phyloP scores from a whole-genome alignment of 2,329 filamentous ascomycete species.

The Huntiella savannae region DNA sequence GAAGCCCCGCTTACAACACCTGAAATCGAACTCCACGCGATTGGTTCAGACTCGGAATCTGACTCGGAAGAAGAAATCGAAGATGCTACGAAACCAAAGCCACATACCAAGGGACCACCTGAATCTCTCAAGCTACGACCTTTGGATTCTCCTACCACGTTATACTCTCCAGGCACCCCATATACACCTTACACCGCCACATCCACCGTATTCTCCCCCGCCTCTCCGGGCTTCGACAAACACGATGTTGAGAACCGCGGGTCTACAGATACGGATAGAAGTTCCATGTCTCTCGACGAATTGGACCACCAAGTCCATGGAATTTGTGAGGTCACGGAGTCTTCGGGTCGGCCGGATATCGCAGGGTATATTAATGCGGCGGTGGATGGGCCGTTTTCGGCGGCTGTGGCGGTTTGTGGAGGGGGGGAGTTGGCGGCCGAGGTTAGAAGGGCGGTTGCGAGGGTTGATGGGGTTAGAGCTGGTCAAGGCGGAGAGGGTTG shows the following conservation, averaged over 20 bases:
- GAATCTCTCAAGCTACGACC: conserved; percentile 9
- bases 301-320: conserved; percentile 2
- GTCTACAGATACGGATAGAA: conserved; percentile 7
- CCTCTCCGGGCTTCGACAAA: conserved; percentile 5
- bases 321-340: conserved; percentile 2
- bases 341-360: conserved; percentile 12
- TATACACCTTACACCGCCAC: conserved; percentile 9
- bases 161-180: neutral
- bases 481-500: conserved; percentile 5
- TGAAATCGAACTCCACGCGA: neutral
- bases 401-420: conserved; percentile 37
- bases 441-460: conserved; percentile 35
- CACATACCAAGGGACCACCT: neutral
- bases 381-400: conserved; percentile 29
- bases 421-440: conserved; percentile 34
- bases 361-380: conserved; percentile 25
- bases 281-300: conserved; percentile 7
- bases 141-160: conserved; percentile 1
- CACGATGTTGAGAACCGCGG: conserved; percentile 6
- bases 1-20: neutral
- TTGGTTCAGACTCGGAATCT: conserved; percentile 6
- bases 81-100: neutral
- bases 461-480: conserved; percentile 10
- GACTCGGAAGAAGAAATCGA: conserved; percentile 3
- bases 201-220: conserved; percentile 9